Conservation (phyloP, 306 rosid genomes). For the Morella rubra region DNA sequence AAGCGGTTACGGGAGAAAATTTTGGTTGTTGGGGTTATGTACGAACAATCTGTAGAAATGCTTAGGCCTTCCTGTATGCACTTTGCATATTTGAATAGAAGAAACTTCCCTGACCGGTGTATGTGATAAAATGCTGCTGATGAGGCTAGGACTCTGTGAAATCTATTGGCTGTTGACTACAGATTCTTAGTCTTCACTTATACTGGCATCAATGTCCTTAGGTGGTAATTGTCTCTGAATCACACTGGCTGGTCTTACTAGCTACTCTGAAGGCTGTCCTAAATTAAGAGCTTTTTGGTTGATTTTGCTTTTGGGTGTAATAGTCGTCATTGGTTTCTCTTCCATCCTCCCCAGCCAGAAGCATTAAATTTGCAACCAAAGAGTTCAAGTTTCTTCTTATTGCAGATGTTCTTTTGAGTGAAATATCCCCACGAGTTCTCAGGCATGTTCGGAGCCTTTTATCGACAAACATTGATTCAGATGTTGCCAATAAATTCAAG, state of each 20-base stretch:
- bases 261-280: not conserved
- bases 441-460: conserved; percentile 51
- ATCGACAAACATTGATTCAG: conserved; percentile 40
- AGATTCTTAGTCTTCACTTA: not conserved
- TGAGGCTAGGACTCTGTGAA: not conserved
- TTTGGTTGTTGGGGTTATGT: not conserved
- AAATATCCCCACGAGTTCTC: conserved; percentile 51
- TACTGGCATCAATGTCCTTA: not conserved
- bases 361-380: conserved; percentile 22
- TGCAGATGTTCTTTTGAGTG: conserved; percentile 69
- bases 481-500: conserved; percentile 40
- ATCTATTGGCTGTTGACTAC: not conserved
- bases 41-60: not conserved
- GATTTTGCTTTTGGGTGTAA: not conserved
- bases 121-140: not conserved
- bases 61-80: not conserved
- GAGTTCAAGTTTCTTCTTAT: conserved; percentile 29
- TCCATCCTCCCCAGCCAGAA: conserved; percentile 11
- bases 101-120: not conserved
- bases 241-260: not conserved
- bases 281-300: not conserved
- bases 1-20: not conserved
- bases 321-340: not conserved
- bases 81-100: not conserved
- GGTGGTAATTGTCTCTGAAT: not conserved